Percentiles rank a stretch among this genome's conserved stretches.
phyloP scores from a whole-genome alignment of 2,329 filamentous ascomycete species.

The Aspergillus cejpii region DNA sequence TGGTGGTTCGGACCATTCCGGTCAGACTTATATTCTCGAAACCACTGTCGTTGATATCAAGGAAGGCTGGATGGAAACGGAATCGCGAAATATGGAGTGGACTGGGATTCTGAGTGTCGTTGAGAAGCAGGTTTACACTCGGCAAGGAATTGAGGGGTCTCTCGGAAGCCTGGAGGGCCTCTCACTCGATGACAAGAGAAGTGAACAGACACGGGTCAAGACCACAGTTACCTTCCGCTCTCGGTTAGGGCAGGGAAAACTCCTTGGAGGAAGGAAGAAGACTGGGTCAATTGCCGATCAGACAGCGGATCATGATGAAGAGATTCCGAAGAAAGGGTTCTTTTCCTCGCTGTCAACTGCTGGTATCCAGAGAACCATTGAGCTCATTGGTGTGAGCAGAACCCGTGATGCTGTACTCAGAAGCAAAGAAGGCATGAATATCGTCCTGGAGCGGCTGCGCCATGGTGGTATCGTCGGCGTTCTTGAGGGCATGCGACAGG shows the following conservation, averaged over 20 bases:
- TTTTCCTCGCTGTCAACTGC: slow-evolving; percentile 55
- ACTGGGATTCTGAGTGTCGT: slow-evolving; percentile 59
- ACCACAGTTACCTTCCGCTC: slow-evolving; percentile 58
- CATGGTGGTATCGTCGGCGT: slow-evolving; percentile 61
- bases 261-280: slow-evolving; percentile 40
- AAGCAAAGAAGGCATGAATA: slow-evolving; percentile 60
- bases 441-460: slow-evolving; percentile 57
- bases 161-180: slow-evolving; percentile 23
- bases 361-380: slow-evolving; percentile 57
- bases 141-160: slow-evolving; percentile 33
- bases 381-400: slow-evolving; percentile 55
- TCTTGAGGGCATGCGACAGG: slow-evolving; percentile 62
- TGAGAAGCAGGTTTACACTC: slow-evolving; percentile 53
- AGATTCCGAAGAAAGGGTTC: slow-evolving; percentile 50
- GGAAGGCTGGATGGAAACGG: slow-evolving; percentile 61
- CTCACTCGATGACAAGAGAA: slow-evolving; percentile 33
- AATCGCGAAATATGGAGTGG: slow-evolving; percentile 60
- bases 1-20: slow-evolving; percentile 51
- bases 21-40: slow-evolving; percentile 59
- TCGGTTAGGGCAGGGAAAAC: slow-evolving; percentile 53
- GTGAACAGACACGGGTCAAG: slow-evolving; percentile 50
- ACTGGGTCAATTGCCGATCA: slow-evolving; percentile 32
- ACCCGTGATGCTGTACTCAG: slow-evolving; percentile 56
- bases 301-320: slow-evolving; percentile 43
- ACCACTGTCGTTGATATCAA: slow-evolving; percentile 55